These are phyloP conservation scores for Jamesozyma jinghongensis DNA, from an alignment of 805 yeast species.

Conservation along the genomic window DNA sequence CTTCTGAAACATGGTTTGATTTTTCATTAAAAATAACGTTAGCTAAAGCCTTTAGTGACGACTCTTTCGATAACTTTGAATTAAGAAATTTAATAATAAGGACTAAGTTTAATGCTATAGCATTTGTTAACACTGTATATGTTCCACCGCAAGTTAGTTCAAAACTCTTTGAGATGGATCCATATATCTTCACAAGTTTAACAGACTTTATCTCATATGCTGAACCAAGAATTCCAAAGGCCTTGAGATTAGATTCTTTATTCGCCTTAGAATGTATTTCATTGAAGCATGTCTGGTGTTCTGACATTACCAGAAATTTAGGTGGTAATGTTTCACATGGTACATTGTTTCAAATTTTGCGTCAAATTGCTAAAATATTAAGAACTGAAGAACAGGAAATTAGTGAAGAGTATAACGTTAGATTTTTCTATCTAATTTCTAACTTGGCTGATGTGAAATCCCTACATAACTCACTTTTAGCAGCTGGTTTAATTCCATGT, in stretches of 20 bases:
- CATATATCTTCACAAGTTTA: constrained; percentile 57
- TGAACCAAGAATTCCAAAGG: constrained; percentile 45
- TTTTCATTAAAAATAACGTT: constrained; percentile 52
- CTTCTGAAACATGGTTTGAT: constrained; percentile 54
- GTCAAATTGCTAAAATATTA: constrained; percentile 48
- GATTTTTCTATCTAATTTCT: constrained; percentile 54
- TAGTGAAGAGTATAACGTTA: constrained; percentile 40
- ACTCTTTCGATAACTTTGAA: constrained; percentile 42
- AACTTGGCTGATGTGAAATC: constrained; percentile 50
- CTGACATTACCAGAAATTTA: constrained; percentile 65
- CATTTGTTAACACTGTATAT: constrained; percentile 50
- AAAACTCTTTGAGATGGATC: constrained; percentile 60
- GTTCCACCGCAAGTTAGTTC: constrained; percentile 53
- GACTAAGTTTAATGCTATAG: constrained; percentile 58
- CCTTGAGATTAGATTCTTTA: constrained; percentile 50
- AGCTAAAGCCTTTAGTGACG: constrained; percentile 64
- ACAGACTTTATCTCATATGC: constrained; percentile 63
- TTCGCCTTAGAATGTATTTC: constrained; percentile 64
- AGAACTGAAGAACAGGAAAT: constrained; percentile 31
- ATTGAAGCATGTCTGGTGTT: constrained; percentile 56
- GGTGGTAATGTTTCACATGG: constrained; percentile 90
- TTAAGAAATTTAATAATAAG: constrained; percentile 52
- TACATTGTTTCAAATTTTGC: constrained; percentile 57
- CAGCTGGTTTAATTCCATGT: constrained; percentile 69
- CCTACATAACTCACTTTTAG: constrained; percentile 46